These are phyloP conservation scores for Leishmania amazonensis DNA, from an alignment of 208 protist species.

Conservation along the genomic window DNA sequence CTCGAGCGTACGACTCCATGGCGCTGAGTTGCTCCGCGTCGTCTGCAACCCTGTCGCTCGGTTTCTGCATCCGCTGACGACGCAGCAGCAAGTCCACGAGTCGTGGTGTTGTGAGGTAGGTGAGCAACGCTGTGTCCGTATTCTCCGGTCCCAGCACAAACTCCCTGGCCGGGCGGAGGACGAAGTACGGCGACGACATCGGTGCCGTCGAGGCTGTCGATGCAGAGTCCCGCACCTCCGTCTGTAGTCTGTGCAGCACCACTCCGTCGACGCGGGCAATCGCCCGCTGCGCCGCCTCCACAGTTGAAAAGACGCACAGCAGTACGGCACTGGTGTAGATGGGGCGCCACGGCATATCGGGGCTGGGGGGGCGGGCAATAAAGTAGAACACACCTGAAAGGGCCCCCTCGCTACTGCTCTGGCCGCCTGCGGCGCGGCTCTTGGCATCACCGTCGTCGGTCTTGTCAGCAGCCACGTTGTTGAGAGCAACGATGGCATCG, in stretches of 20 bases:
- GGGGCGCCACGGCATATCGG: constrained; percentile 36
- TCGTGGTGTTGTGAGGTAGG: constrained; percentile 21
- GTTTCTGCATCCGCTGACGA: constrained; percentile 6
- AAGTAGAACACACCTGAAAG: constrained; percentile 32
- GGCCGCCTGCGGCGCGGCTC: neutral
- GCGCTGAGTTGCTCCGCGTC: neutral
- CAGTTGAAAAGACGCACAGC: constrained; percentile 20
- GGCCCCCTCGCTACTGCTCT: neutral
- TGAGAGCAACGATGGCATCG: constrained; percentile 22
- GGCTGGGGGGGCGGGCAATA: constrained; percentile 3
- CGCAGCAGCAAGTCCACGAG: constrained; percentile 24
- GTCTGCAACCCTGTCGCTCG: neutral
- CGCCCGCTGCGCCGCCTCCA: constrained; percentile 16
- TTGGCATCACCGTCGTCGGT: neutral
- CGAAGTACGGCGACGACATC: neutral
- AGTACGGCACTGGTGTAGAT: constrained; percentile 17
- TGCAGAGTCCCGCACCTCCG: neutral
- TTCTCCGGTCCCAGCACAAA: constrained; percentile 9
- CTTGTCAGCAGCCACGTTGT: neutral
- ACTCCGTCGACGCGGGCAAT: constrained; percentile 3
- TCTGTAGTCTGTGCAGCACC: neutral
- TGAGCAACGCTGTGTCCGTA: constrained; percentile 22
- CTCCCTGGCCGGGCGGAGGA: constrained; percentile 18
- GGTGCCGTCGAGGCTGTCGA: neutral
- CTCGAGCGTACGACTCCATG: neutral